Evolutionary conservation across 495 filamentous ascomycete genomes (phyloP).

Genomic region (Annulohypoxylon stygium): DNA sequence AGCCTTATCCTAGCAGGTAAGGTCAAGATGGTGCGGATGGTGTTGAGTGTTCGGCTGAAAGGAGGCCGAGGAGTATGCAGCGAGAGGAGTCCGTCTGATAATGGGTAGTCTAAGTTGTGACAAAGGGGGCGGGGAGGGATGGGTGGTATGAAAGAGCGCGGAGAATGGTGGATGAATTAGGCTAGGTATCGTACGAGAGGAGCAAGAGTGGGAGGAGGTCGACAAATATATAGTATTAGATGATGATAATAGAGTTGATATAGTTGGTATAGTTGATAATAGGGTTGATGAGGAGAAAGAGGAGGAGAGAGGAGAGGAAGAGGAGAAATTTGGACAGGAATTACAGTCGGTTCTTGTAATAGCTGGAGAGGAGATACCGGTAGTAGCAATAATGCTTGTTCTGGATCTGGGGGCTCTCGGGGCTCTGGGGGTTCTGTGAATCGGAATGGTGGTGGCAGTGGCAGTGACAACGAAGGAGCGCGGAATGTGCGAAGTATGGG

Average conservation of each 20-base stretch:
- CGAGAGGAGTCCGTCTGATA: conserved; percentile 20
- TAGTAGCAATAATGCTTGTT: not conserved
- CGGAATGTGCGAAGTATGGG: not conserved
- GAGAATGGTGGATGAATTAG: conserved; percentile 18
- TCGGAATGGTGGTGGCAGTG: conserved; percentile 26
- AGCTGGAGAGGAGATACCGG: not conserved
- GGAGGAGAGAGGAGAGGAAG: conserved; percentile 25
- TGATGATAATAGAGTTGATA: too few species aligned
- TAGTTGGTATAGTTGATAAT: too few species aligned
- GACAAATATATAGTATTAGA: too few species aligned
- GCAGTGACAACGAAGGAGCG: conserved; percentile 36
- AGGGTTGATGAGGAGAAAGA: conserved; percentile 20
- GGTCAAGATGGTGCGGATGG: conserved; percentile 31
- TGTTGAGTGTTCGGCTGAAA: conserved; percentile 39
- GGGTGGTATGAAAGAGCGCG: conserved; percentile 15
- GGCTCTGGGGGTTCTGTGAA: too few species aligned
- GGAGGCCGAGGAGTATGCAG: conserved; percentile 29
- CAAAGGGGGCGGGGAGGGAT: conserved; percentile 24
- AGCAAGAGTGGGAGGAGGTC: conserved; percentile 30
- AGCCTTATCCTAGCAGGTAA: conserved; percentile 48
- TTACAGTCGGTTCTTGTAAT: not conserved
- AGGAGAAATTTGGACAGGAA: not conserved
- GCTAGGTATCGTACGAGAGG: conserved; percentile 28
- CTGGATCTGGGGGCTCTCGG: too few species aligned
- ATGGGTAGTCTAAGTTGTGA: conserved; percentile 31